Evolutionary conservation across 192 early-diverging fungal species (phyloP), one percentile per base, ranked within the genome.

Genomic region (Coemansia nantahalensis): DNA sequence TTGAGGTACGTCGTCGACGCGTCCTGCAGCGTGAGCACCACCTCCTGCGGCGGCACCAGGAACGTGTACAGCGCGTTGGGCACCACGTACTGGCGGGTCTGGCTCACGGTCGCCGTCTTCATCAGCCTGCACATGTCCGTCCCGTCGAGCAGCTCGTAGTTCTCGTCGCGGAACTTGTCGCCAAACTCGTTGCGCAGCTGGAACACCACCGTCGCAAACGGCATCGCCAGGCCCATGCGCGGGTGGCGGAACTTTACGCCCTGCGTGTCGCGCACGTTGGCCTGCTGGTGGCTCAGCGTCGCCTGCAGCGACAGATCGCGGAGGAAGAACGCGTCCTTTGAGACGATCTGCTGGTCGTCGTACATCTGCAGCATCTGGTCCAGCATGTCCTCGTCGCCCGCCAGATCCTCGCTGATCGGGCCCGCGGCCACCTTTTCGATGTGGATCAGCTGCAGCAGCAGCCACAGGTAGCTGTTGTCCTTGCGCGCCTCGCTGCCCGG

Each of bases 201-300:
- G 37, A 46, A 69, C 33, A 70, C 59, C 30, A 63, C 62, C 15
- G 62, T 50, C 39, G 71, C 70, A 54, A 84, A 82, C 24, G 78
- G 80, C 68, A 88, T 78, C 13, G 83, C 84, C 23, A 80, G 68
- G 1, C 76, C 77, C 33, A 87, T 64, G 23, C 76, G 68, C 30
- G 88, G 88, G 46, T 90, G 84, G 8, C 88, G 76, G 49, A 80
- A 82, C 56, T 86, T 88, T 57, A 90, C 80, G 51, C 84, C 85
- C 26, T 62, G 70, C 39, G 71, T 65, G 54, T 90, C 86, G 23
- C 75, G 71, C 46, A 89, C 80, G 38, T 81, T 48, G 8, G 41
- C 62, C 37, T 87, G 80, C 62, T 87, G 85, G 50, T 82, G 80
- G 48, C 52, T 80, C 54, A 90, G 80, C 36, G 81, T 80, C 41